phyloP scores from a whole-genome alignment of 2,329 filamentous ascomycete genomes.

The Chaetomium strumarium region DNA sequence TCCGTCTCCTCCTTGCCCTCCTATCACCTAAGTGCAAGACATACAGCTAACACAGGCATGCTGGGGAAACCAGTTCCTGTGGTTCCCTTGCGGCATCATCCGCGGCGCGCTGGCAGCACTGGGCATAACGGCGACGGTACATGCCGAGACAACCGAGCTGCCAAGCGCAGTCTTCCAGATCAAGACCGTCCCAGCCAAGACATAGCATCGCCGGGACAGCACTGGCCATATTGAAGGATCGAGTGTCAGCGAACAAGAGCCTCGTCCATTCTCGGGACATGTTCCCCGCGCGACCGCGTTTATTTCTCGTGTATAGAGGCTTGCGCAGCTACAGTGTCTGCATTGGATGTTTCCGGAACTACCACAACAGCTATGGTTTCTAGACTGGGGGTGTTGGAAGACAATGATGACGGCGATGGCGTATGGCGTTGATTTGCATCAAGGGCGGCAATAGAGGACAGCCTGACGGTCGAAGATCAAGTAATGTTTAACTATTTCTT shows the following conservation, averaged over 20 bases:
- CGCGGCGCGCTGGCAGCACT: constrained; percentile 86
- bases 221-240: too few species aligned
- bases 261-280: too few species aligned
- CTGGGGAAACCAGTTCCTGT: constrained; percentile 62
- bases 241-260: too few species aligned
- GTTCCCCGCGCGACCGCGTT: too few species aligned
- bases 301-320: too few species aligned
- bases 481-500: too few species aligned
- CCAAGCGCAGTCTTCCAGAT: constrained; percentile 93
- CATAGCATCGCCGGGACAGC: constrained; percentile 33
- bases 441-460: neutral
- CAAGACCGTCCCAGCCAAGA: constrained; percentile 68
- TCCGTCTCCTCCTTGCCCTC: neutral
- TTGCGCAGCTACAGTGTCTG: too few species aligned
- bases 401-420: neutral
- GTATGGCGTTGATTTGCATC: neutral
- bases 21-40: neutral
- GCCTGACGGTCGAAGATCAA: neutral
- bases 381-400: neutral
- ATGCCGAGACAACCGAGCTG: constrained; percentile 82
- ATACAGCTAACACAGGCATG: constrained; percentile 12
- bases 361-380: too few species aligned
- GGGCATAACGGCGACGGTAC: constrained; percentile 85
- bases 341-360: too few species aligned
- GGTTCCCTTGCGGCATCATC: constrained; percentile 91